Base-by-base conservation (phyloP, 345 rosid genomes). In the Geranium rotundifolium region DNA sequence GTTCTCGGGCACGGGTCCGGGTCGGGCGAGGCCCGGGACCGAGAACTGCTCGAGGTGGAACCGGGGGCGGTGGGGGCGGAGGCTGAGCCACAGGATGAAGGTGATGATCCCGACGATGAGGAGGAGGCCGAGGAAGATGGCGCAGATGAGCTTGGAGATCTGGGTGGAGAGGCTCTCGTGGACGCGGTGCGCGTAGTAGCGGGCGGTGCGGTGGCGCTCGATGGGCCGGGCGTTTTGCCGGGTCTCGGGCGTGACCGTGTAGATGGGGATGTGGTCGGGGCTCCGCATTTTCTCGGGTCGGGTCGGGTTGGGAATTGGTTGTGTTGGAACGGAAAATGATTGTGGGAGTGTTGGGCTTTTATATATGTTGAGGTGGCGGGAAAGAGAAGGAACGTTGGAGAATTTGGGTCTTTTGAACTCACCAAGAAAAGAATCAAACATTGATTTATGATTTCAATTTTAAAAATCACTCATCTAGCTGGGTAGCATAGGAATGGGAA, bases 41-140 rank as follows among this genome's bases (percentile, higher is more conserved):
- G 79, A 79, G 64, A 87, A 89, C 8, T 72, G 76, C 0, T 60
- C 49, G 62, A 89, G 61, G 46, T 67, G 68, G 69, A 89, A 20
- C 63, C 95, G 73, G 0, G 98, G 98, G 2, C 95, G 75, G 61
- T 92, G 95, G 0, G 97, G 98, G 17, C 93, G 95, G 37, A 92
- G 78, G 72, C 91, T 84, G 39, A 92, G 88, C 89, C 91, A 89
- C 20, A 84, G 19, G 59, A 89, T 75, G 76, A 92, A 92, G 4
- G 70, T 59, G 34, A 86, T 56, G 61, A 82, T 59, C 67, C 88
- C 87, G 1, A 59, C 12, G 41, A 83, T 19, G 41, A 92, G 60
- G 18, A 92, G 79, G 61, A 85, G 66, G 54, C 73, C 69, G 66
- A 92, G 65, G 71, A 89, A 75, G 1, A 77, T 60, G 27, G 80